Evolutionary conservation across 306 rosid species (phyloP).

Genomic region (Casuarina equisetifolia): DNA sequence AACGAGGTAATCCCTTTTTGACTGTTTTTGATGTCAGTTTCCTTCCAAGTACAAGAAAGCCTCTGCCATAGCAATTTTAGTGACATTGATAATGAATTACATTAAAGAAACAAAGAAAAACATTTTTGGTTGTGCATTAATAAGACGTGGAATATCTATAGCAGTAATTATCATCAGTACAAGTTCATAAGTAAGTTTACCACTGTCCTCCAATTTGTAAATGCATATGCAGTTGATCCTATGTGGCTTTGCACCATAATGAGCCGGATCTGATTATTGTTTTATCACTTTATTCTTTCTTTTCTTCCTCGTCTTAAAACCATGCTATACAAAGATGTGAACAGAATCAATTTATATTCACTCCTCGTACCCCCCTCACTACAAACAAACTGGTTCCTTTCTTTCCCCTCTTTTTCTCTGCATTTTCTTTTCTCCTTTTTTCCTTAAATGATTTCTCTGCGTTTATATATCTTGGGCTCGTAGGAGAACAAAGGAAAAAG

Average conservation of each 20-base stretch:
- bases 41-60: neutral
- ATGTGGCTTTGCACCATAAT: neutral
- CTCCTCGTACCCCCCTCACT: too few relatives aligned
- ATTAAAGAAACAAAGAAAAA: too few relatives aligned
- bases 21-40: neutral
- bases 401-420: neutral
- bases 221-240: neutral
- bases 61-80: neutral
- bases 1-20: constrained; percentile 8
- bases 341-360: too few relatives aligned
- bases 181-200: neutral
- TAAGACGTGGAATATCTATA: neutral
- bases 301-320: too few relatives aligned
- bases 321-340: too few relatives aligned
- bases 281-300: too few relatives aligned
- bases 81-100: neutral
- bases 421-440: neutral
- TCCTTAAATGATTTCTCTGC: neutral
- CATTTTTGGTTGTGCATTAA: neutral
- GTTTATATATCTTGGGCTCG: neutral
- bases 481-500: neutral
- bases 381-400: too few relatives aligned
- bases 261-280: neutral
- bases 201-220: neutral
- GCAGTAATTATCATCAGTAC: neutral